Percentiles rank a stretch among this genome's conserved stretches.
Conservation (phyloP, 352 stramenopile genomes). For the Globisporangium solare region DNA sequence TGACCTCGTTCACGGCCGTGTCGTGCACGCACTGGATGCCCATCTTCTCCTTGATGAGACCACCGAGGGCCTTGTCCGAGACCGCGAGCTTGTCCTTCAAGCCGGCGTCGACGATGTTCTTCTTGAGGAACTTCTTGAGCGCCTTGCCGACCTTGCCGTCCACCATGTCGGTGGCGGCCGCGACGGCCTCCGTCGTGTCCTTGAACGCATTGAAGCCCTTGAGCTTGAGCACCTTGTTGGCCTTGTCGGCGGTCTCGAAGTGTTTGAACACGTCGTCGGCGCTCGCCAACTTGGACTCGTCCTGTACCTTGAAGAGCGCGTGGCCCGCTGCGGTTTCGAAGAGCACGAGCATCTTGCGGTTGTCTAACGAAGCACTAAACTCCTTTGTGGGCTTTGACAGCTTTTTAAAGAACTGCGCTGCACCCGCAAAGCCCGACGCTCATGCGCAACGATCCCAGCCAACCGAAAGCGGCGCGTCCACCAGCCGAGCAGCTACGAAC, state of each 20-base stretch:
- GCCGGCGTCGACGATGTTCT: constrained; percentile 94
- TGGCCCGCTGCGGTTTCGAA: constrained; percentile 99
- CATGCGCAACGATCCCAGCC: constrained; percentile 13
- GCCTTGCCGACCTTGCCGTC: constrained; percentile 97
- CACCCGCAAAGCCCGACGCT: background rate
- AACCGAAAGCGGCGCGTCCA: constrained; percentile 9
- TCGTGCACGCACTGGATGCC: constrained; percentile 92
- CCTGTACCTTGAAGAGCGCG: constrained; percentile 98
- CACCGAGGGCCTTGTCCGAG: constrained; percentile 94
- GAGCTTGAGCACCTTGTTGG: constrained; percentile 91
- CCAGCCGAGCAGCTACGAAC: constrained; percentile 1
- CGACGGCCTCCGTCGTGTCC: constrained; percentile 97
- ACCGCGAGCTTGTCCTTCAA: constrained; percentile 96
- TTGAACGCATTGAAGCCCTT: constrained; percentile 99
- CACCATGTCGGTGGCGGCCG: constrained; percentile 95
- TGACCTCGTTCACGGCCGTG: constrained; percentile 92
- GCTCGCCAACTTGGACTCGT: constrained; percentile 90
- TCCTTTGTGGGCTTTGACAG: background rate
- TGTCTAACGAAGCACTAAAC: background rate
- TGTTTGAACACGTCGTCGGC: constrained; percentile 91
- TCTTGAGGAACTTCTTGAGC: constrained; percentile 99
- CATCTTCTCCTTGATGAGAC: constrained; percentile 98
- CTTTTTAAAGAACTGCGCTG: constrained; percentile 15
- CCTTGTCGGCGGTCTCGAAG: constrained; percentile 89
- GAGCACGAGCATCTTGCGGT: constrained; percentile 94